These are phyloP conservation scores for Acanthamoeba lenticulata DNA, from an alignment of 208 protist genomes.

Conservation along the genomic window DNA sequence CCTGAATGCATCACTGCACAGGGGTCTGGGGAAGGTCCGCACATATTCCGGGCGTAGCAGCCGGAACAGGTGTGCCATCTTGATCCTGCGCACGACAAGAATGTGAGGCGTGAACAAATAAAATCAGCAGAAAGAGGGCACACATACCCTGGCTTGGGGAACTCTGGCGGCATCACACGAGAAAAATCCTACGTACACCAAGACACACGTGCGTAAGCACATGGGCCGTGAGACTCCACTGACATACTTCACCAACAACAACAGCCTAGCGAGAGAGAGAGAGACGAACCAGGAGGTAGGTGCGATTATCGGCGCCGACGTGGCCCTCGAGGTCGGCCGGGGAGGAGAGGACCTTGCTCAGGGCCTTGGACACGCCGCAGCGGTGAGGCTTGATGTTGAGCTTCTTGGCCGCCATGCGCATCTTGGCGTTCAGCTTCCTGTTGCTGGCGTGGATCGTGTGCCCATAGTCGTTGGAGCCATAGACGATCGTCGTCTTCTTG, in stretches of 20 bases:
- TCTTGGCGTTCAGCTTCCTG: neutral
- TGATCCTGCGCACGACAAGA: neutral
- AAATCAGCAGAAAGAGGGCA: neutral
- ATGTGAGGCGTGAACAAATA: neutral
- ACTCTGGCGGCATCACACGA: constrained; percentile 39
- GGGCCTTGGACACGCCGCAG: neutral
- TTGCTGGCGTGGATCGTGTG: constrained; percentile 74
- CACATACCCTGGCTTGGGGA: neutral
- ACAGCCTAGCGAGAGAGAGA: no score
- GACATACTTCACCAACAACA: neutral
- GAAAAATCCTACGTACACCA: constrained; percentile 1
- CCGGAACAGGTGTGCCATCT: constrained; percentile 45
- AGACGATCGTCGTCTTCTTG: constrained; percentile 30
- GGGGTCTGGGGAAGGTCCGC: neutral
- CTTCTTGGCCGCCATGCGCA: neutral
- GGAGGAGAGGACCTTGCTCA: neutral
- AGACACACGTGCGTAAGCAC: neutral
- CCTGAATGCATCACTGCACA: constrained; percentile 52
- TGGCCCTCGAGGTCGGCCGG: constrained; percentile 47
- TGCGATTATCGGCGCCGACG: constrained; percentile 66
- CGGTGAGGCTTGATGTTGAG: neutral
- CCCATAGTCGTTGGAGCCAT: constrained; percentile 55
- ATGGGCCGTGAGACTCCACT: neutral
- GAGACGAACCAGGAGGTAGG: constrained; percentile 75
- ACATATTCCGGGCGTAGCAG: constrained; percentile 53